These are phyloP conservation scores for Aspergillus terreus DNA, from an alignment of 2,329 filamentous ascomycete genomes.

Conservation along the genomic window DNA sequence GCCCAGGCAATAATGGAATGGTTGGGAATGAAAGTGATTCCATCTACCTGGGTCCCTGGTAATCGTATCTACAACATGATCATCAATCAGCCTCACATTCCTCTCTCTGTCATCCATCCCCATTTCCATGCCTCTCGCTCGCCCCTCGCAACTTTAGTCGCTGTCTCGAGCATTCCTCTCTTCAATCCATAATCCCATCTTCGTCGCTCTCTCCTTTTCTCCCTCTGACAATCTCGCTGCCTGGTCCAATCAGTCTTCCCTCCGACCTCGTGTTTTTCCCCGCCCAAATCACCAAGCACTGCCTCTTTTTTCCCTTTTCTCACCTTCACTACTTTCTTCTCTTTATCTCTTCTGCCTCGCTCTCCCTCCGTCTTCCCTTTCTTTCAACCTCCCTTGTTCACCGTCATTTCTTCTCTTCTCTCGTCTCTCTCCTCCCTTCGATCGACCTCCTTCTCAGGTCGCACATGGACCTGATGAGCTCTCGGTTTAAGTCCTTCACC, in stretches of 20 bases:
- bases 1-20: too few relatives aligned
- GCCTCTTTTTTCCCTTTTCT: constrained; percentile 10
- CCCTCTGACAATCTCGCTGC: not conserved
- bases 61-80: too few relatives aligned
- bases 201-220: not conserved
- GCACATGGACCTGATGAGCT: constrained; percentile 50
- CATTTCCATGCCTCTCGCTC: too few relatives aligned
- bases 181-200: too few relatives aligned
- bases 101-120: too few relatives aligned
- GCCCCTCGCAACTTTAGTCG: too few relatives aligned
- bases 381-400: not conserved
- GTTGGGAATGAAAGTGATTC: too few relatives aligned
- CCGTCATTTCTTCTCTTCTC: constrained; percentile 1
- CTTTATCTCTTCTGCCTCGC: constrained; percentile 4
- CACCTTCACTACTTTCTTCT: constrained; percentile 9
- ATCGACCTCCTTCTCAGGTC: constrained; percentile 18
- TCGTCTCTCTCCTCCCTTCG: not conserved
- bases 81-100: too few relatives aligned
- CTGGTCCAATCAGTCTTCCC: constrained; percentile 1
- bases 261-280: not conserved
- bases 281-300: not conserved
- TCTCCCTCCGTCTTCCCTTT: not conserved
- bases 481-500: constrained; percentile 48
- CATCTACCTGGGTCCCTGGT: too few relatives aligned
- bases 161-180: too few relatives aligned